A percentile compares a stretch with the other conserved stretches of the same genome.
phyloP scores from a whole-genome alignment of 352 stramenopile species.

The Saprolegnia diclina region DNA sequence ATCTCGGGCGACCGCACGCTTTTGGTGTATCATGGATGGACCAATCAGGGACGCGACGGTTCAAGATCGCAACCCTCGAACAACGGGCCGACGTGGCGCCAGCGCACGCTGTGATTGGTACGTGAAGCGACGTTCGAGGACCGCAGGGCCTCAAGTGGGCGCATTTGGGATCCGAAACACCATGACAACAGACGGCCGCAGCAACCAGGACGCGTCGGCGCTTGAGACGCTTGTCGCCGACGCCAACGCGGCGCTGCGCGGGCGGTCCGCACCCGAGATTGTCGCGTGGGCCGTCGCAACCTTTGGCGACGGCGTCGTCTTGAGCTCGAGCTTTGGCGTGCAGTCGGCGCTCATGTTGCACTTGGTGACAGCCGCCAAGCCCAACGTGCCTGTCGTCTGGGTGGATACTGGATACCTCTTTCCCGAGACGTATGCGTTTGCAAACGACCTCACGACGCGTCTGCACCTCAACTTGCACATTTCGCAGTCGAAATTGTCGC shows the following conservation, averaged over 20 bases:
- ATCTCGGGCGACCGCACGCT: background rate
- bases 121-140: background rate
- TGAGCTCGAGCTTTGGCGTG: constrained; percentile 85
- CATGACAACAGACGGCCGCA: background rate
- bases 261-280: constrained; percentile 54
- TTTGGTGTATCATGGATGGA: background rate
- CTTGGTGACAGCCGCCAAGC: constrained; percentile 47
- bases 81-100: background rate
- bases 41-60: background rate
- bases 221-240: constrained; percentile 59
- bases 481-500: constrained; percentile 68
- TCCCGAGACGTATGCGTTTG: constrained; percentile 81
- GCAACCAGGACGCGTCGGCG: constrained; percentile 16
- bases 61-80: constrained; percentile 5
- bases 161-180: background rate
- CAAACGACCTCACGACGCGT: constrained; percentile 49
- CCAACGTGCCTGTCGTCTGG: constrained; percentile 65
- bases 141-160: background rate
- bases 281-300: constrained; percentile 63
- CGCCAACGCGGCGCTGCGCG: constrained; percentile 51
- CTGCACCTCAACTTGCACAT: constrained; percentile 66
- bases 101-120: background rate
- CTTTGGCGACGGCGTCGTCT: constrained; percentile 54
- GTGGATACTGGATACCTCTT: constrained; percentile 83
- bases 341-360: constrained; percentile 82